A percentile compares a stretch with the other conserved stretches of the same genome.
Evolutionary conservation across 176 grass and related monocot genomes (phyloP).

Genomic region (Oryza rufipogon): DNA sequence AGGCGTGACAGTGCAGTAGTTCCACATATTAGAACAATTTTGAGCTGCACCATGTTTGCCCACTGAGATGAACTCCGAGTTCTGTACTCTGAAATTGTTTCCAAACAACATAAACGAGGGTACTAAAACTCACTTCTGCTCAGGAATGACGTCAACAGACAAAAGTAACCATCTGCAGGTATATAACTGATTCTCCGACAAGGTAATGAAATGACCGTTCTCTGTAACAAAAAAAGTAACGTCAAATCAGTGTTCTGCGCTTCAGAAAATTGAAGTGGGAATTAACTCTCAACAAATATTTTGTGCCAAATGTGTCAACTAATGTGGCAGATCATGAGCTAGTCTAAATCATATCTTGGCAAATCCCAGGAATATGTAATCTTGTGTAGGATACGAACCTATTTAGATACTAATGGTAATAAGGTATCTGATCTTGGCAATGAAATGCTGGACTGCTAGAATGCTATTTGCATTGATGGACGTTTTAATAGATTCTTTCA

Average conservation of each 20-base stretch:
- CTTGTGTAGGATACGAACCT: conserved; percentile 22
- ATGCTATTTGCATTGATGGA: background rate
- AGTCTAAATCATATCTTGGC: conserved; percentile 8
- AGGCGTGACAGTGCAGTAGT: too few species aligned
- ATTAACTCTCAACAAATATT: conserved; percentile 28
- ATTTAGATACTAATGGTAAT: background rate
- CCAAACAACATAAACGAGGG: background rate
- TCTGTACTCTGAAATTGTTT: background rate
- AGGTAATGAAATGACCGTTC: conserved; percentile 10
- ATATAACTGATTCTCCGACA: conserved; percentile 28
- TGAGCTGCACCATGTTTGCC: background rate
- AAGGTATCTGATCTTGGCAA: background rate
- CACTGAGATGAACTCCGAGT: background rate
- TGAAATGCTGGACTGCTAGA: background rate
- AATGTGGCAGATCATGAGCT: conserved; percentile 9
- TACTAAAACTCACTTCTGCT: background rate
- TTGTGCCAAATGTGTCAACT: background rate
- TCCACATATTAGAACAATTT: background rate
- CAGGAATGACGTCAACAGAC: conserved; percentile 7
- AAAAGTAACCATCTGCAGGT: conserved; percentile 21
- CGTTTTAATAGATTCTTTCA: conserved; percentile 6
- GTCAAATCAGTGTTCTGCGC: conserved; percentile 16
- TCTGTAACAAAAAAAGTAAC: conserved; percentile 1
- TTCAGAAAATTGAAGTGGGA: conserved; percentile 32
- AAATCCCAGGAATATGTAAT: background rate